Percentiles rank a stretch among this genome's conserved stretches.
These are phyloP conservation scores for Magnaporthiopsis rhizophila DNA, from an alignment of 2,329 filamentous ascomycete species.

Conservation along the genomic window DNA sequence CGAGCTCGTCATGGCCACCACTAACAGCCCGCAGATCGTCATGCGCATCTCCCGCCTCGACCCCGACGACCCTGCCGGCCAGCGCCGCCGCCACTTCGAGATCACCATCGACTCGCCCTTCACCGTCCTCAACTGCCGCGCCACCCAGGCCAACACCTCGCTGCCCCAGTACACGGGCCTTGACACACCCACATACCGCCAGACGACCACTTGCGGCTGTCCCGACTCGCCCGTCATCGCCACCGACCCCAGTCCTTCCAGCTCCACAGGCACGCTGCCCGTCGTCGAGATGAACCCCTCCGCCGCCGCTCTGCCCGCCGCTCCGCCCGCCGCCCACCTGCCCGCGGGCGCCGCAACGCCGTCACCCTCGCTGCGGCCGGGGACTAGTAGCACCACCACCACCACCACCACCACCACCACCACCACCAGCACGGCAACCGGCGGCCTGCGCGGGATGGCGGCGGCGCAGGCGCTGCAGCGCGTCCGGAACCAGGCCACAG, in stretches of 20 bases:
- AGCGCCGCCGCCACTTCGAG: conserved; percentile 81
- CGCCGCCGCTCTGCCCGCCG: conserved; percentile 30
- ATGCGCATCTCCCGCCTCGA: conserved; percentile 85
- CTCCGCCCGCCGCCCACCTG: conserved; percentile 52
- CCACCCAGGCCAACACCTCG: conserved; percentile 82
- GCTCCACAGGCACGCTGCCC: conserved; percentile 43
- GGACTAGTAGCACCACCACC: conserved; percentile 13
- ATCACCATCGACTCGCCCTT: conserved; percentile 96
- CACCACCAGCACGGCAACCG: conserved; percentile 13
- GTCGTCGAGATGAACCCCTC: conserved; percentile 25
- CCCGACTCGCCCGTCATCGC: conserved; percentile 36
- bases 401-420: not conserved
- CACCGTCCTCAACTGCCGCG: conserved; percentile 84
- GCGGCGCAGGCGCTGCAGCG: conserved; percentile 19
- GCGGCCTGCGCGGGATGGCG: not conserved
- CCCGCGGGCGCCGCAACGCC: conserved; percentile 12
- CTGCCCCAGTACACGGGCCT: conserved; percentile 65
- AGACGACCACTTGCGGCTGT: conserved; percentile 44
- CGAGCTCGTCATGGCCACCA: not conserved
- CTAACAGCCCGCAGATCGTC: conserved; percentile 55
- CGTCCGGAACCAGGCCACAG: conserved; percentile 21
- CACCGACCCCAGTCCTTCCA: conserved; percentile 60
- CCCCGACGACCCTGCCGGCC: conserved; percentile 60
- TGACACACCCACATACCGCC: conserved; percentile 40
- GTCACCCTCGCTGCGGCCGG: not conserved